Evolutionary conservation across 2,329 filamentous ascomycete species (phyloP).

Genomic region (Fusarium praegraminearum): DNA sequence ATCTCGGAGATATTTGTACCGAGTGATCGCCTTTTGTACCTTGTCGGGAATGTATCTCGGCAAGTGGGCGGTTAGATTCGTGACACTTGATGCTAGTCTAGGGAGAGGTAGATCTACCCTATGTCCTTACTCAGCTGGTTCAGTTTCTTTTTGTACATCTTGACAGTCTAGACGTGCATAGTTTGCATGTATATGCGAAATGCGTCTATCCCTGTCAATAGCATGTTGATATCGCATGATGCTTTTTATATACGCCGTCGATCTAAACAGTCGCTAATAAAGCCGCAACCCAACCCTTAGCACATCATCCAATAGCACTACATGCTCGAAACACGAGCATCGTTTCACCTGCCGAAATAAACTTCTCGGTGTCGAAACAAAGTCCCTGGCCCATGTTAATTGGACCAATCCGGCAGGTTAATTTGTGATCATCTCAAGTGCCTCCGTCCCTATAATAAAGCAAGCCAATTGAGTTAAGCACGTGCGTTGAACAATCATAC

Average conservation of each 20-base stretch:
- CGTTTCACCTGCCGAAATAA: slow-evolving; percentile 12
- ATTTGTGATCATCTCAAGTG: slow-evolving; percentile 6
- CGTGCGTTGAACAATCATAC: slow-evolving; percentile 25
- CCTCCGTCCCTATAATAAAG: slow-evolving; percentile 6
- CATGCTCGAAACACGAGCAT: slow-evolving; percentile 32
- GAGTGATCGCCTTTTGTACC: slow-evolving; percentile 21
- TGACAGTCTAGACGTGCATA: slow-evolving; percentile 46
- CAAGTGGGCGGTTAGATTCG: slow-evolving; percentile 1
- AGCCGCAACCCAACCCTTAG: slow-evolving; percentile 8
- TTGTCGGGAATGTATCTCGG: slow-evolving; percentile 20
- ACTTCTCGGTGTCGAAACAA: slow-evolving; percentile 26
- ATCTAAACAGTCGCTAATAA: slow-evolving; percentile 29
- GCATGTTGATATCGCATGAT: background rate
- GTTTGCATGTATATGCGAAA: background rate
- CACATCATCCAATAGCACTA: slow-evolving; percentile 36
- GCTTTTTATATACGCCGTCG: slow-evolving; percentile 3
- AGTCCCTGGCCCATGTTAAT: background rate
- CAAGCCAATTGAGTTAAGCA: slow-evolving; percentile 20
- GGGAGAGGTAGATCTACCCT: slow-evolving; percentile 17
- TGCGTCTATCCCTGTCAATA: background rate
- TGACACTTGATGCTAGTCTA: background rate
- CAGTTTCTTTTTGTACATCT: slow-evolving; percentile 55
- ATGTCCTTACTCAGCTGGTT: slow-evolving; percentile 52
- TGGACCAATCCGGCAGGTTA: slow-evolving; percentile 24
- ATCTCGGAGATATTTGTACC: background rate